These are phyloP conservation scores for Epichloe bromicola DNA, from an alignment of 2,329 filamentous ascomycete species.

Conservation along the genomic window DNA sequence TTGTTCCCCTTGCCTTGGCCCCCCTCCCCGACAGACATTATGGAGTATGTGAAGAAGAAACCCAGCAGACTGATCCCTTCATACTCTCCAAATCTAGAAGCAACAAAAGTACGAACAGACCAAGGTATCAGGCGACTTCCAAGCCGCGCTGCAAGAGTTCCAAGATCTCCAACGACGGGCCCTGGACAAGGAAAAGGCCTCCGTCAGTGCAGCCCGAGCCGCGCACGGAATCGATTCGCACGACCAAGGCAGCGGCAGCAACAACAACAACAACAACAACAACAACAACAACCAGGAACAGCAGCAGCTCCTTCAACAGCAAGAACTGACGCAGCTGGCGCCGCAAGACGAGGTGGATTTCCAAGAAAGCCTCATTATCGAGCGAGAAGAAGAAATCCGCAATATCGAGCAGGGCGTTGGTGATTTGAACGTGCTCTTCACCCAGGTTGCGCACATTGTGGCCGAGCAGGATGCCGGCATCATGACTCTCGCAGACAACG, in stretches of 20 bases:
- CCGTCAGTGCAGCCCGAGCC: constrained; percentile 67
- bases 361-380: constrained; percentile 87
- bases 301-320: constrained; percentile 46
- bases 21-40: not conserved
- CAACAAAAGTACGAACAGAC: constrained; percentile 94
- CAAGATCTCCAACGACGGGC: constrained; percentile 81
- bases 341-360: constrained; percentile 94
- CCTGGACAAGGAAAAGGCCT: constrained; percentile 84
- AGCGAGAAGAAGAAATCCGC: constrained; percentile 92
- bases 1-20: constrained; percentile 17
- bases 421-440: constrained; percentile 91
- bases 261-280: constrained; percentile 10
- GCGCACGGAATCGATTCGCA: constrained; percentile 51
- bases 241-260: constrained; percentile 10
- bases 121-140: constrained; percentile 89
- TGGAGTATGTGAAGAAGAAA: not conserved
- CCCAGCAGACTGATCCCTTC: not conserved
- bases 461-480: constrained; percentile 81
- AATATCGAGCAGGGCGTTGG: constrained; percentile 95
- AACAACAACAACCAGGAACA: constrained; percentile 17
- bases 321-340: constrained; percentile 68
- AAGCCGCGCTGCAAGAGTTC: constrained; percentile 78
- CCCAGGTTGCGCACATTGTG: constrained; percentile 96
- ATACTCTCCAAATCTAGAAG: constrained; percentile 52
- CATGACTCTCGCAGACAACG: constrained; percentile 77